phyloP scores from a whole-genome alignment of 2,329 filamentous ascomycete species.

The Scopulariopsis brevicaulis region DNA sequence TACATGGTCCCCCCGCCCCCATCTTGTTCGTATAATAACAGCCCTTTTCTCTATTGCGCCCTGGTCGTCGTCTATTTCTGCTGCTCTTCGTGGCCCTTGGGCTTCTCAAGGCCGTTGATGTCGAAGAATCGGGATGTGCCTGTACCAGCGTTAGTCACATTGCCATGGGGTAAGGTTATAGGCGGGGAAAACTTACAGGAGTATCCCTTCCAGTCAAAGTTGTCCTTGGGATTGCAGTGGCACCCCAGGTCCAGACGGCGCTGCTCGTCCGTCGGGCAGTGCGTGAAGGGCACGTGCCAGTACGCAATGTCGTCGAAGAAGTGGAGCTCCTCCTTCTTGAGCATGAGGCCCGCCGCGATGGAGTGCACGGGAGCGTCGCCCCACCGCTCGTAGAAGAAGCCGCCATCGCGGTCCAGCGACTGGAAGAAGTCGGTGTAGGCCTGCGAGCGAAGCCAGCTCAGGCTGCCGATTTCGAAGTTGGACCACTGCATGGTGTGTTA shows the following conservation, averaged over 20 bases:
- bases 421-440: constrained; percentile 88
- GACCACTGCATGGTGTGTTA: constrained; percentile 61
- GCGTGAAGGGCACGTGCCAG: constrained; percentile 94
- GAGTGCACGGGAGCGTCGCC: constrained; percentile 96
- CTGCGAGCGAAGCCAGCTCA: constrained; percentile 85
- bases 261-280: constrained; percentile 89
- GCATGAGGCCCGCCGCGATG: constrained; percentile 78
- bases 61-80: constrained; percentile 26
- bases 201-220: constrained; percentile 99
- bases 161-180: background rate
- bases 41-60: background rate
- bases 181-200: constrained; percentile 58
- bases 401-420: constrained; percentile 76
- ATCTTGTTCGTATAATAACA: background rate
- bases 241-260: constrained; percentile 76
- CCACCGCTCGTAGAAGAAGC: constrained; percentile 99
- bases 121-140: constrained; percentile 75
- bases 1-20: background rate
- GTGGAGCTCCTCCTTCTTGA: constrained; percentile 89
- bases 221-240: constrained; percentile 89
- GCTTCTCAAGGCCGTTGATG: constrained; percentile 69
- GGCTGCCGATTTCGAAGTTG: constrained; percentile 93
- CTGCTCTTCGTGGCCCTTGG: constrained; percentile 72
- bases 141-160: constrained; percentile 7
- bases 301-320: constrained; percentile 99